Base-by-base conservation (phyloP, 2,329 filamentous ascomycete species). In the Alternaria sp. region DNA sequence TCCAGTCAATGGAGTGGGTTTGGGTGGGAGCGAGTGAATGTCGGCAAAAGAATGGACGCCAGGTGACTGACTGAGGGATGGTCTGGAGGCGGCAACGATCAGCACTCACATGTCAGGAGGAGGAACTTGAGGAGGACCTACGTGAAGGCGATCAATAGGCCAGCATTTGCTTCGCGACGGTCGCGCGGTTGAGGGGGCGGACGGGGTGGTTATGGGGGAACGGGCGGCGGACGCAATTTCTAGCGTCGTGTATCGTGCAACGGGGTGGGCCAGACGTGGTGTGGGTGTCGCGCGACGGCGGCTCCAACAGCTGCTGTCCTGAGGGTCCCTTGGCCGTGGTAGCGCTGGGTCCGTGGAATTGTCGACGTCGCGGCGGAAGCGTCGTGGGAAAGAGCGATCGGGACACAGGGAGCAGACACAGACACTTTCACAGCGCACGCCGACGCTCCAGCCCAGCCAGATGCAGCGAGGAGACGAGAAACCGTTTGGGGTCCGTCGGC, bases 41-140 rank as follows among this genome's bases (percentile, higher is more conserved):
- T 74, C 74, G 79, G 71, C 75, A 81, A 80, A 80, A 69, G 79
- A 81, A 72, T 68, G 80, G 79, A 81, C 78, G 78, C 79, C 78
- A 78, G 75, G 70, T 61, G 72, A 74, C 74, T 77, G 77, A 76
- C 77, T 73, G 68, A 70, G 68, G 64, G 72, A 70, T 63, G 69
- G 65, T 65, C 73, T 74, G 65, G 65, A 60, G 32, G 25, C 59
- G 59, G 60, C 60, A 65, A 62, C 54, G 71, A 74, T 78, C 70
- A 73, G 71, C 72, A 71, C 44, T 23, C 13, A 44, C 36, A 60
- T 68, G 62, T 62, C 69, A 71, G 64, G 47, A 25, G 17, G 25
- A 17, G 23, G 44, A 19, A 46, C 5, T 21, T 3, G 10, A 30
- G 52, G 19, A 25, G 43, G 45, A 76, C 73, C 59, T 72, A 78